Conservation (phyloP, 1,139 yeast species). For the Sugiyamaella xylanicola region DNA sequence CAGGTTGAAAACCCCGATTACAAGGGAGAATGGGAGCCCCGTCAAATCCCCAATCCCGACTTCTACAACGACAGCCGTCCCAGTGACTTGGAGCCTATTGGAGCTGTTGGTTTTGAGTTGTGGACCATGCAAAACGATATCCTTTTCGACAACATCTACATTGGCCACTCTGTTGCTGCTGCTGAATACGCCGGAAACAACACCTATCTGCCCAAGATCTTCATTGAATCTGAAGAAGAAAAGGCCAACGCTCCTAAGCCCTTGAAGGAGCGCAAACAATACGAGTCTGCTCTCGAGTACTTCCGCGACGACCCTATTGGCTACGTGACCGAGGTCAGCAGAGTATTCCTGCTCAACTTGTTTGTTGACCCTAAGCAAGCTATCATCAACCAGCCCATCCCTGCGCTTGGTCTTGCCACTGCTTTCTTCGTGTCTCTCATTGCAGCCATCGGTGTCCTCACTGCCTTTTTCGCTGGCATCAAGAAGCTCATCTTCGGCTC, state of each 20-base stretch:
- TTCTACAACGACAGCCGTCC: constrained; percentile 64
- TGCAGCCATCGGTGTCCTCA: constrained; percentile 15
- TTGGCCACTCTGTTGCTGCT: constrained; percentile 79
- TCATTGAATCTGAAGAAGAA: constrained; percentile 51
- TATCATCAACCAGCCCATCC: constrained; percentile 41
- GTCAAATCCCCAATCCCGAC: constrained; percentile 65
- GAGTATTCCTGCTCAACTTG: constrained; percentile 41
- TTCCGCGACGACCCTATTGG: constrained; percentile 44
- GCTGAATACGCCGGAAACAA: constrained; percentile 81
- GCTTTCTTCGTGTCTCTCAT: constrained; percentile 21
- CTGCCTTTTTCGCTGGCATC: constrained; percentile 10
- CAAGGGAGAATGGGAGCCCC: constrained; percentile 79
- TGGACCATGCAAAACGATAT: constrained; percentile 84
- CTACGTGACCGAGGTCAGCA: constrained; percentile 36
- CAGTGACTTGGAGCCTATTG: constrained; percentile 65
- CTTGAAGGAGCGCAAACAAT: constrained; percentile 31
- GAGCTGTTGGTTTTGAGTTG: constrained; percentile 84
- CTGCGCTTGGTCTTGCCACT: constrained; percentile 37
- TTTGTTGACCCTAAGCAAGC: constrained; percentile 40
- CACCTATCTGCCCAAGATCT: constrained; percentile 66
- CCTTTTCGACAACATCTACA: constrained; percentile 77
- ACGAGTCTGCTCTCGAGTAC: constrained; percentile 35
- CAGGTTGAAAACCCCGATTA: constrained; percentile 70
- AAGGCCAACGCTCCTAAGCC: constrained; percentile 41
- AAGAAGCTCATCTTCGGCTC: constrained; percentile 16